Evolutionary conservation across 1,284 basidiomycete species (phyloP).

Genomic region (Papiliotrema terrestris): DNA sequence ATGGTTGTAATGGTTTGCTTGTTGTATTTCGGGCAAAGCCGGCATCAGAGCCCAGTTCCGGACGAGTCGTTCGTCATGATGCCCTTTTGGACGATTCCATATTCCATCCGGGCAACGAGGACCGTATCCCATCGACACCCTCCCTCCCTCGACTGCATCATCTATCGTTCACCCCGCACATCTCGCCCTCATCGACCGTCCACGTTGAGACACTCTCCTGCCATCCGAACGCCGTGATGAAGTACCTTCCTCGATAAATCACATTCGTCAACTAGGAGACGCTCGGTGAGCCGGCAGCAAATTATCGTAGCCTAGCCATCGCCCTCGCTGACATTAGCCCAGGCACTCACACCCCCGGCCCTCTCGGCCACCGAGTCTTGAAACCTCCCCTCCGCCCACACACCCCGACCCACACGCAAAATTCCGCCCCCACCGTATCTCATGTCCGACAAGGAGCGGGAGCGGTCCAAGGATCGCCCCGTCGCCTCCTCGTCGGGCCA

Average conservation of each 20-base stretch:
- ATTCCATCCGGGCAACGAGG: too few species aligned
- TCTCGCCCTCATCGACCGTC: too few species aligned
- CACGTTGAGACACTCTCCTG: too few species aligned
- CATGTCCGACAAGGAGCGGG: slow-evolving; percentile 18
- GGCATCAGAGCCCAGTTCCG: too few species aligned
- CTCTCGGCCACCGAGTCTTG: slow-evolving; percentile 23
- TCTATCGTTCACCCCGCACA: too few species aligned
- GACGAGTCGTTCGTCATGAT: too few species aligned
- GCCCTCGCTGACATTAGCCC: neutral
- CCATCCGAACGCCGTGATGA: neutral
- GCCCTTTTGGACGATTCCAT: too few species aligned
- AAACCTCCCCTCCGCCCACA: slow-evolving; percentile 14
- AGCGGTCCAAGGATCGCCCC: slow-evolving; percentile 21
- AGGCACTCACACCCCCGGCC: neutral
- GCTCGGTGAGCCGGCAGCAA: neutral
- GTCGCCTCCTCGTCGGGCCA: slow-evolving; percentile 9
- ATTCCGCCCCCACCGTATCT: slow-evolving; percentile 10
- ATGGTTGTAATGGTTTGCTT: too few species aligned
- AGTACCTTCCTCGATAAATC: neutral
- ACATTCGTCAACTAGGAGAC: neutral
- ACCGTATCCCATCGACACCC: too few species aligned
- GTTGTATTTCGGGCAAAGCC: too few species aligned
- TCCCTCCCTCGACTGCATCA: too few species aligned
- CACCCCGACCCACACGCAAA: neutral
- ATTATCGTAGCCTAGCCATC: neutral